phyloP scores from a whole-genome alignment of 192 early-diverging fungal genomes.

The Radiomyces spectabilis region DNA sequence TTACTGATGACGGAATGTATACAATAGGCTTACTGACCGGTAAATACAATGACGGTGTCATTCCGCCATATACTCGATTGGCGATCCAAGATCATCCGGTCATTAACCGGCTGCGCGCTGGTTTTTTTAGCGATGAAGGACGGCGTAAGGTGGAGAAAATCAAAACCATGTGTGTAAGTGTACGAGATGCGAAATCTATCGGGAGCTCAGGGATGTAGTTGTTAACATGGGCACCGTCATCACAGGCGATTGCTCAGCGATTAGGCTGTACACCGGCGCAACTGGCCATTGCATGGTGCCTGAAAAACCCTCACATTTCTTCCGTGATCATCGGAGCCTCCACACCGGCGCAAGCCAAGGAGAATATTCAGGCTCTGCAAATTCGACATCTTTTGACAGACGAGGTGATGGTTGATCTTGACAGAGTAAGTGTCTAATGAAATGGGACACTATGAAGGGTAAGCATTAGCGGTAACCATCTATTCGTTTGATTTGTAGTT shows the following conservation, averaged over 20 bases:
- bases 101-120: constrained; percentile 48
- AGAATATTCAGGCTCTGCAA: constrained; percentile 61
- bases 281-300: constrained; percentile 67
- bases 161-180: constrained; percentile 38
- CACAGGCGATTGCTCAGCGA: constrained; percentile 53
- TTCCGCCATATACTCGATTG: constrained; percentile 63
- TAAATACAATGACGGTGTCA: constrained; percentile 64
- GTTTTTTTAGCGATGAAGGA: constrained; percentile 55
- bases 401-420: constrained; percentile 62
- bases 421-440: constrained; percentile 23
- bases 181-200: too few species aligned
- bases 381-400: constrained; percentile 54
- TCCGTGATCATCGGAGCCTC: constrained; percentile 65
- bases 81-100: constrained; percentile 51
- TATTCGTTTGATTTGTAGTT: constrained; percentile 13
- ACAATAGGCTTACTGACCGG: constrained; percentile 46
- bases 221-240: too few species aligned
- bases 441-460: background rate
- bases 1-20: too few species aligned
- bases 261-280: constrained; percentile 55
- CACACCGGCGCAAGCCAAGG: constrained; percentile 57
- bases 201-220: too few species aligned
- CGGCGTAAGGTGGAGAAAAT: constrained; percentile 61
- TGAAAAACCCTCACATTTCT: constrained; percentile 54
- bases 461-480: background rate